Percentiles rank a stretch among this genome's conserved stretches.
Conservation (phyloP, 2,329 filamentous ascomycete species). For the Alternaria atra region DNA sequence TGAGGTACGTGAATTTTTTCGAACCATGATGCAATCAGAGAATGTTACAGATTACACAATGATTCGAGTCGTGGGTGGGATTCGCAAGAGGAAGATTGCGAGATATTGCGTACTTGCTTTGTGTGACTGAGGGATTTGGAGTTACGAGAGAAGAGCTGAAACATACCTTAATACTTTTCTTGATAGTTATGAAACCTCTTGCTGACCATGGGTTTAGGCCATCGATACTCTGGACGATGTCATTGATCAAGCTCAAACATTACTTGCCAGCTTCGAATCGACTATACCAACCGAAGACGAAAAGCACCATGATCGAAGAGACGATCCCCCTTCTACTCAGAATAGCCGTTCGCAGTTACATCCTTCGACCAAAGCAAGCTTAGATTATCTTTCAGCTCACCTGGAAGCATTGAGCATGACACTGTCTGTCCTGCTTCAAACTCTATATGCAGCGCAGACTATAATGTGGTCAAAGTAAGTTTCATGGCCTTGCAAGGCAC, state of each 20-base stretch:
- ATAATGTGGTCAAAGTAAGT: slow-evolving; percentile 52
- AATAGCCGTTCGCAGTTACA: slow-evolving; percentile 17
- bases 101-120: not conserved
- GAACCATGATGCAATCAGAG: not conserved
- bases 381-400: slow-evolving; percentile 47
- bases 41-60: not conserved
- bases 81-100: not conserved
- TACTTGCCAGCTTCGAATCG: slow-evolving; percentile 42
- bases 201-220: slow-evolving; percentile 36
- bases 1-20: slow-evolving; percentile 35
- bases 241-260: slow-evolving; percentile 40
- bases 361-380: slow-evolving; percentile 26
- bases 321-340: slow-evolving; percentile 7
- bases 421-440: slow-evolving; percentile 50
- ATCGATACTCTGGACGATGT: slow-evolving; percentile 46
- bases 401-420: slow-evolving; percentile 48
- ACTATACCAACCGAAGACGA: slow-evolving; percentile 23
- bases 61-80: not conserved
- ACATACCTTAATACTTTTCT: not conserved
- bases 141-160: not conserved
- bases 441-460: slow-evolving; percentile 50
- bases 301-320: slow-evolving; percentile 10
- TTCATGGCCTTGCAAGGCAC: not conserved
- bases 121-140: not conserved
- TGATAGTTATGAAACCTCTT: not conserved